Conservation (phyloP, 2,329 filamentous ascomycete genomes). For the Fusarium longipes region DNA sequence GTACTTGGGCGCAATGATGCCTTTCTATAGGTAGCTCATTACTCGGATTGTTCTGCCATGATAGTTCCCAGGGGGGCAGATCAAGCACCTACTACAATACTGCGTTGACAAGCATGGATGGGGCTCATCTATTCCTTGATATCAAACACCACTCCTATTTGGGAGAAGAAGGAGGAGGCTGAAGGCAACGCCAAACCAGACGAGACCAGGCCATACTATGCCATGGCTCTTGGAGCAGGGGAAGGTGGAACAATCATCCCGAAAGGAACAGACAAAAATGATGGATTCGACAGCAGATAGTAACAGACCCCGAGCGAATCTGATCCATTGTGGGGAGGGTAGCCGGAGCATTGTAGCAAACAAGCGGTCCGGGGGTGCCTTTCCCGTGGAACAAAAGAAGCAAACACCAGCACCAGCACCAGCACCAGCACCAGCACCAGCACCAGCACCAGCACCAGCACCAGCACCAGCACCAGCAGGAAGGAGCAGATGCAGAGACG, state of each 20-base stretch:
- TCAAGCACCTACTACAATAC: conserved; percentile 16
- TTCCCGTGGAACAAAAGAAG: conserved; percentile 1
- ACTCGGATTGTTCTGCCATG: background rate
- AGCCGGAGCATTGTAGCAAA: conserved; percentile 20
- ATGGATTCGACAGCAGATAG: conserved; percentile 10
- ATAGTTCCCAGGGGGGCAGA: conserved; percentile 31
- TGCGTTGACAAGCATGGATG: conserved; percentile 18
- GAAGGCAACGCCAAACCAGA: background rate
- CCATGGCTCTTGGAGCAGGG: conserved; percentile 3
- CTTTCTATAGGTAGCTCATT: conserved; percentile 37
- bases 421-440: background rate
- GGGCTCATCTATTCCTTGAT: conserved; percentile 15
- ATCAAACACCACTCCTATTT: conserved; percentile 22
- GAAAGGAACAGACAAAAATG: background rate
- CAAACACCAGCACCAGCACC: background rate
- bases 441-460: background rate
- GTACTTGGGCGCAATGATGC: conserved; percentile 27
- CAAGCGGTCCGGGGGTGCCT: conserved; percentile 17
- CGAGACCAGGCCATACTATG: background rate
- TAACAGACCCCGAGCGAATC: conserved; percentile 10
- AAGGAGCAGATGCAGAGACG: conserved; percentile 7
- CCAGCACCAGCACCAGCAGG: background rate
- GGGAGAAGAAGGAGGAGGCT: conserved; percentile 17
- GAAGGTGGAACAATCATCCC: conserved; percentile 8
- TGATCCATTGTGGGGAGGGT: background rate